Base-by-base conservation (phyloP, 2,329 filamentous ascomycete genomes). In the Lecanosticta acicola region DNA sequence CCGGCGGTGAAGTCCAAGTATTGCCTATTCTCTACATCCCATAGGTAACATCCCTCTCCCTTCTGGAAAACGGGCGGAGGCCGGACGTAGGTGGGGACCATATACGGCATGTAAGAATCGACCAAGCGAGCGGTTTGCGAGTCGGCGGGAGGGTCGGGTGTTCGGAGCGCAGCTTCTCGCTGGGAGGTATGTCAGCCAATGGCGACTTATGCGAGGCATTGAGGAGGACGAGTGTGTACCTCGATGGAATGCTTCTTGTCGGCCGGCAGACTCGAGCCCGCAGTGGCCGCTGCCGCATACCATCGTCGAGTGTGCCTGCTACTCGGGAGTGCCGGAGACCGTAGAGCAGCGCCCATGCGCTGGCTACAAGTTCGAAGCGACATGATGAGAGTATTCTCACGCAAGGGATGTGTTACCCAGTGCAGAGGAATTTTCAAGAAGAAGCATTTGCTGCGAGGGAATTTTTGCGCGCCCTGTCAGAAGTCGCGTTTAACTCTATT, bases 1-100 rank as follows among this genome's bases (percentile, higher is more conserved):
- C 93, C 93, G 8, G 90, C 85, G 1, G 93, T 97, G 61, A 98
- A 87, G 69, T 98, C 93, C 21, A 98, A 77, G 66, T 96, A 98
- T 65, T 82, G 83, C 50, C 87, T 76, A 64, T 93, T 86, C 71
- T 96, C 89, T 32, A 91, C 71, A 66, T 98, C 93, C 80, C 83
- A 97, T 52, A 98, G 68, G 66, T 89, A 90, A 50, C 84, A 89
- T 2, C 93, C 93, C 64, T 88, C 74, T 53, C 90, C 93, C 66
- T 83, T 86, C 48, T 89, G 81, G 67, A 98, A 96, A 63, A 97
- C 86, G 2, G 89, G 88, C 36, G 85, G 78, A 39, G 93, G 91
- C 19, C 93, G 87, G 42, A 88, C 82, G 69, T 98, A 98, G 43
- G 93, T 98, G 2, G 89, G 84, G 20, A 98, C 86, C 91, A 98